Percentiles rank a stretch among this genome's conserved stretches.
Conservation (phyloP, 1,284 basidiomycete genomes). For the Ustilago crameri region DNA sequence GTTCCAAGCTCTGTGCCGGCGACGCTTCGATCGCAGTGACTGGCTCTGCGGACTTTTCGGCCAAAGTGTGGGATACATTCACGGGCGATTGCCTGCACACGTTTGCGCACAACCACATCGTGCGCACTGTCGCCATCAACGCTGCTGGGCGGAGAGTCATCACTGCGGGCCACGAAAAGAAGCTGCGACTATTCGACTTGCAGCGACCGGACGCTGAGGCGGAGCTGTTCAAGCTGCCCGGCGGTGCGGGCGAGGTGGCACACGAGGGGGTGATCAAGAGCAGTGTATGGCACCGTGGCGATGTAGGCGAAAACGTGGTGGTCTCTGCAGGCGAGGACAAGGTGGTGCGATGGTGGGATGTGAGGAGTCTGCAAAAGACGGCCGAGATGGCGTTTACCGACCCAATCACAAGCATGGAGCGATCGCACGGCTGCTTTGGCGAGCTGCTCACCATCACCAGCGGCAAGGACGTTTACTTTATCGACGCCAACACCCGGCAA, state of each 20-base stretch:
- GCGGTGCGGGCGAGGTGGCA: conserved; percentile 49
- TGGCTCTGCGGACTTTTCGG: conserved; percentile 96
- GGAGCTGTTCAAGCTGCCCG: conserved; percentile 77
- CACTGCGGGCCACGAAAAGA: conserved; percentile 98
- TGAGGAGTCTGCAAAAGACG: conserved; percentile 79
- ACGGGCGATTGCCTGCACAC: conserved; percentile 86
- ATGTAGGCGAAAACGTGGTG: conserved; percentile 73
- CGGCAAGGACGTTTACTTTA: conserved; percentile 88
- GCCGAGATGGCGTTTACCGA: conserved; percentile 79
- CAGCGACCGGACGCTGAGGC: conserved; percentile 78
- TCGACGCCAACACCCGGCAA: conserved; percentile 65
- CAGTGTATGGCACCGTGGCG: conserved; percentile 82
- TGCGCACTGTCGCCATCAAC: conserved; percentile 89
- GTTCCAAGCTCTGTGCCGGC: conserved; percentile 85
- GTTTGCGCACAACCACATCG: conserved; percentile 97
- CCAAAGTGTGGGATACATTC: conserved; percentile 98
- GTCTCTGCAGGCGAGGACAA: conserved; percentile 93
- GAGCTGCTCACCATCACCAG: conserved; percentile 88
- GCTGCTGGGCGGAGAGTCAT: conserved; percentile 77
- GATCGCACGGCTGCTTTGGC: conserved; percentile 78
- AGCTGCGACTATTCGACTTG: conserved; percentile 93
- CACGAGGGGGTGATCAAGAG: conserved; percentile 92
- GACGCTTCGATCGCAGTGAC: conserved; percentile 80
- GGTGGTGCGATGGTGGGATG: conserved; percentile 92
- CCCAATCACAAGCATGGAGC: conserved; percentile 91